phyloP scores from a whole-genome alignment of 345 rosid species.

The Aurinia saxatilis region DNA sequence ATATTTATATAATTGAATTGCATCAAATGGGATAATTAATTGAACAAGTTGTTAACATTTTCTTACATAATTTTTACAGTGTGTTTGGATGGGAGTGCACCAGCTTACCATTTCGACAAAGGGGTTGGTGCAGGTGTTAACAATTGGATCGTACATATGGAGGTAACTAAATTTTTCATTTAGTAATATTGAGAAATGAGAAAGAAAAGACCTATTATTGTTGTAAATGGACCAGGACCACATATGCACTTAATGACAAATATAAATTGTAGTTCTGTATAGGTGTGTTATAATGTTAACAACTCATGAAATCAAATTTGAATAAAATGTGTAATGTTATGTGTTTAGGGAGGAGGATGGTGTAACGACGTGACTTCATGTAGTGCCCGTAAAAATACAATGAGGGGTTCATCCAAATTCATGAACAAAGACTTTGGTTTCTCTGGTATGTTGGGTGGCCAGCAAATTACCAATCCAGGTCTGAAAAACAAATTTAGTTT shows the following conservation, averaged over 20 bases:
- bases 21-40: neutral
- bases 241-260: too few species aligned
- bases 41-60: neutral
- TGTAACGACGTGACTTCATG: slow-evolving; percentile 58
- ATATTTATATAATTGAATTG: too few species aligned
- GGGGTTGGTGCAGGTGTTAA: slow-evolving; percentile 78
- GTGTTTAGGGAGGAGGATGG: slow-evolving; percentile 91
- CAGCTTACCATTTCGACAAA: slow-evolving; percentile 76
- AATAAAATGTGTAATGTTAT: neutral
- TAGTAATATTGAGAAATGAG: neutral
- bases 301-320: neutral
- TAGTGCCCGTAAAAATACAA: slow-evolving; percentile 44
- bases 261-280: neutral
- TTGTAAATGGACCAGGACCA: too few species aligned
- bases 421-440: slow-evolving; percentile 61
- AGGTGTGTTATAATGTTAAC: neutral
- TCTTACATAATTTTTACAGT: slow-evolving; percentile 39
- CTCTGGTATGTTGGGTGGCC: slow-evolving; percentile 80
- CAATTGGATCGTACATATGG: slow-evolving; percentile 80
- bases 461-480: slow-evolving; percentile 67
- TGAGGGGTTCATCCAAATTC: slow-evolving; percentile 66
- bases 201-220: neutral
- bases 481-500: neutral
- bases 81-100: slow-evolving; percentile 96
- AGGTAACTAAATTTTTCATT: slow-evolving; percentile 33